Conservation (phyloP, 129 eudicot species). For the Calendula officinalis region DNA sequence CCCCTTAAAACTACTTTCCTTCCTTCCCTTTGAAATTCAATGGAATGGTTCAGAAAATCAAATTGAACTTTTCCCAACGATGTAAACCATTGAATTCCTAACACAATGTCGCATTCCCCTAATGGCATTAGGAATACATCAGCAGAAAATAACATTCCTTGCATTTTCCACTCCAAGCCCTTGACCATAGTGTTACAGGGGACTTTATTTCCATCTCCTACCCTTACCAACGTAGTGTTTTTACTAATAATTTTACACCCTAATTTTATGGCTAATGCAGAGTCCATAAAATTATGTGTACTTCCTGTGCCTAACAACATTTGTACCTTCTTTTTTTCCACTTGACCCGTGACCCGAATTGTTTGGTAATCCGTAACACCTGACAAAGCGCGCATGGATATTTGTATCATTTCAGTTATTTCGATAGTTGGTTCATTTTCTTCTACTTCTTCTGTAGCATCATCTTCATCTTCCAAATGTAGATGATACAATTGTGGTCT, state of each 20-base stretch:
- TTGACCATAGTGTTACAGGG: not conserved
- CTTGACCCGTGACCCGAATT: not conserved
- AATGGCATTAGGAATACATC: not conserved
- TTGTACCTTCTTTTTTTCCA: not conserved
- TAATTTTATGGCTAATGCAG: not conserved
- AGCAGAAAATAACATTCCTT: not conserved
- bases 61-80: not conserved
- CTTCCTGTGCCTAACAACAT: not conserved
- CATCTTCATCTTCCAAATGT: not conserved
- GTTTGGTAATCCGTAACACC: not conserved
- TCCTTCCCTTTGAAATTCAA: not conserved
- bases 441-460: not conserved
- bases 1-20: not conserved
- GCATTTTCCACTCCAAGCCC: conserved; percentile 7
- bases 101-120: conserved; percentile 12
- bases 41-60: not conserved
- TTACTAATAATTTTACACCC: not conserved
- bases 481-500: not conserved
- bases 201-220: conserved; percentile 1
- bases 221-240: not conserved
- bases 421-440: not conserved
- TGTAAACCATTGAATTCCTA: too few relatives aligned
- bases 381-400: not conserved
- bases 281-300: conserved; percentile 17
- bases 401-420: not conserved